Base-by-base conservation (phyloP, 306 rosid genomes). In the Castanospermum australe region DNA sequence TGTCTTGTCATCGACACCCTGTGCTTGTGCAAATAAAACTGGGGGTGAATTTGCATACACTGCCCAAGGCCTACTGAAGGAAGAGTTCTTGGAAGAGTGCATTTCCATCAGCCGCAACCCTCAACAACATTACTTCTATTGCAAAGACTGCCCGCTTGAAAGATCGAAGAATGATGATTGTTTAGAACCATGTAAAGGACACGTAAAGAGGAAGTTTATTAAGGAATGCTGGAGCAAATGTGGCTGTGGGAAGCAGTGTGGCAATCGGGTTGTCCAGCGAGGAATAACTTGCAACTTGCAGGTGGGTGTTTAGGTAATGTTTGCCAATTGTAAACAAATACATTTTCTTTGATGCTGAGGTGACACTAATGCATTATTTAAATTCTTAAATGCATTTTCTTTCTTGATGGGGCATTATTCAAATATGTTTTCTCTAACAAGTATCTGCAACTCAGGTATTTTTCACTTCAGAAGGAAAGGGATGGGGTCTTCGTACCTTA, bases 151-250 rank as follows among this genome's bases (percentile, higher is more conserved):
- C 77, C 97, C 99, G 1, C 85, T 89, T 64, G 98, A 93, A 83
- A 91, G 86, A 77, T 64, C 79, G 6, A 93, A 87, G 90, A 89
- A 79, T 67, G 93, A 87, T 75, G 91, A 79, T 75, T 90, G 84
- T 79, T 59, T 85, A 68, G 98, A 93, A 82, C 89, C 93, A 21
- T 95, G 99, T 84, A 95, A 90, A 82, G 99, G 99, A 80, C 99
- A 95, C 85, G 44, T 89, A 9, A 86, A 85, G 87, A 91, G 93
- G 81, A 89, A 85, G 50, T 89, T 93, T 80, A 90, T 95, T 47
- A 93, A 93, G 81, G 99, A 95, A 82, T 95, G 99, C 73, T 95
- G 99, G 99, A 82, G 86, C 74, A 95, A 90, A 79, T 95, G 99
- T 80, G 93, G 98, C 89, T 95, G 99, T 77, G 84, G 73, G 54